Evolutionary conservation across 129 eudicot genomes (phyloP), one percentile per base, ranked within the genome.

Genomic region (Flaveria ramosissima): DNA sequence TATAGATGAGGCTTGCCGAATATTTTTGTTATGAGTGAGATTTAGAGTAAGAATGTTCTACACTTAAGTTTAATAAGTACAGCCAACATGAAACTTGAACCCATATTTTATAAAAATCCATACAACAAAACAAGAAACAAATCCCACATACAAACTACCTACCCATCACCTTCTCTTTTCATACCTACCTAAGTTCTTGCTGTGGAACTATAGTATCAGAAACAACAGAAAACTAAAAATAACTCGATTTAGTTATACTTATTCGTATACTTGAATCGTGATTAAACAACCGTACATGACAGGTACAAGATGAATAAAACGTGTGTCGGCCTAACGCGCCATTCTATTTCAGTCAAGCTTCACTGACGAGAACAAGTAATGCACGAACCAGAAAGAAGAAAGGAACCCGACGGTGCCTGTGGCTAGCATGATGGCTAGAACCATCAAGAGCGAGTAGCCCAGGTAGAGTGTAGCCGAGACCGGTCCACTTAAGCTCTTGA

Each of bases 381-480:
- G 86, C 80, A 83, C 86, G 17, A 83, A 83, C 86, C 86, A 83
- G 64, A 83, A 78, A 1, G 86, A 83, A 61, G 86, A 83, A 63
- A 83, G 86, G 63, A 83, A 74, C 60, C 86, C 86, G 36, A 83
- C 83, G 3, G 86, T 83, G 7, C 86, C 83, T 0, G 83, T 83
- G 47, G 86, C 86, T 23, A 83, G 53, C 86, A 83, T 83, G 71
- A 83, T 75, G 19, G 86, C 86, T 59, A 83, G 21, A 73, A 78
- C 86, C 86, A 83, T 83, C 70, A 83, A 83, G 43, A 83, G 73
- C 4, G 86, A 83, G 78, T 83, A 83, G 26, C 86, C 86, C 77
- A 83, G 48, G 72, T 83, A 83, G 7, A 83, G 83, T 24, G 76
- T 78, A 67, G 86, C 86, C 27, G 86, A 83, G 12, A 83, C 86